A percentile compares a stretch with the other conserved stretches of the same genome.
Evolutionary conservation across 305 asterid genomes (phyloP).

Genomic region (Rubia balearica): DNA sequence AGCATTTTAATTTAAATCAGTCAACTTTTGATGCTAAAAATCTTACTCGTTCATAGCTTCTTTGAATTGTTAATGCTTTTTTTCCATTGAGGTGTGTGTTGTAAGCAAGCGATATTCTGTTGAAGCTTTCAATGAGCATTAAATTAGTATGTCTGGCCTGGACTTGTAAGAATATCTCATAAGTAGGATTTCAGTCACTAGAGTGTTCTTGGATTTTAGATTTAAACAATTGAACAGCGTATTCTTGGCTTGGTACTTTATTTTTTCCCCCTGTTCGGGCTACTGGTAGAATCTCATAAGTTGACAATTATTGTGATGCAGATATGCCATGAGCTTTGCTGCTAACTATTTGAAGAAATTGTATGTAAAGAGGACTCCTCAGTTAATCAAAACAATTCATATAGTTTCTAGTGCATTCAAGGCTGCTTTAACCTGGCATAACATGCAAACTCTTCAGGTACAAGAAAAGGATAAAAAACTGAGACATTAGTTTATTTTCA

Average conservation of each 20-base stretch:
- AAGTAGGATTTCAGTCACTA: neutral
- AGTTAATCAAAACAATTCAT: slow-evolving; percentile 69
- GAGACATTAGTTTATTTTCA: slow-evolving; percentile 4
- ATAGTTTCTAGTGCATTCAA: slow-evolving; percentile 87
- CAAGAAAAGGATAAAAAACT: slow-evolving; percentile 7
- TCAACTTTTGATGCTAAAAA: neutral
- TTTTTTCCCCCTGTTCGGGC: neutral
- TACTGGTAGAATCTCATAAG: neutral
- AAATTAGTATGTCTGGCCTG: neutral
- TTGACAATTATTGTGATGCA: slow-evolving; percentile 25
- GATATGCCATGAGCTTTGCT: slow-evolving; percentile 87
- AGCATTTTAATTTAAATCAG: neutral
- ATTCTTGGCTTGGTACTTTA: neutral
- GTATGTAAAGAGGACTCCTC: slow-evolving; percentile 73
- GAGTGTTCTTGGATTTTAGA: neutral
- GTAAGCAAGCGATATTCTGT: too few relatives aligned
- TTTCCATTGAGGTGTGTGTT: neutral
- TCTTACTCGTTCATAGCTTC: neutral
- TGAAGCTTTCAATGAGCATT: neutral
- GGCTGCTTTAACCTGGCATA: slow-evolving; percentile 88
- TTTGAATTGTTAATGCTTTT: neutral
- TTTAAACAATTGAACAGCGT: neutral
- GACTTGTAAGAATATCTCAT: neutral
- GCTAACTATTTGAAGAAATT: slow-evolving; percentile 58
- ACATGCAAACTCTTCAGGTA: slow-evolving; percentile 97